phyloP scores from a whole-genome alignment of 2,329 filamentous ascomycete species.

The Arthroderma sp. region DNA sequence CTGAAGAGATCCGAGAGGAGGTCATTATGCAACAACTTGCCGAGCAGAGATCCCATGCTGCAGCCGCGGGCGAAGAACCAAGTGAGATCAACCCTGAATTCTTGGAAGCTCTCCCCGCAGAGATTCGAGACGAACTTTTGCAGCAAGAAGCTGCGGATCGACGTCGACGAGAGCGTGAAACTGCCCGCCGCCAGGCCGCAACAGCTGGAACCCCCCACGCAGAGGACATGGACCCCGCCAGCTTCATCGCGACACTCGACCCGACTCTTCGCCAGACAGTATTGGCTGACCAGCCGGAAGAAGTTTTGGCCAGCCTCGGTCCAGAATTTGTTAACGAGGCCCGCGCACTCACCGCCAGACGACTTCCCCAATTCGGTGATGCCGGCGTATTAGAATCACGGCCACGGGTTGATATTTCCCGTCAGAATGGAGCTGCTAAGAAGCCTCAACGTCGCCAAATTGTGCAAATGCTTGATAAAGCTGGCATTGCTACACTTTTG shows the following conservation, averaged over 20 bases:
- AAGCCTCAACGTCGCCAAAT: slow-evolving; percentile 67
- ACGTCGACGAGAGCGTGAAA: slow-evolving; percentile 74
- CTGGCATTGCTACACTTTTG: slow-evolving; percentile 86
- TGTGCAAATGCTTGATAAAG: slow-evolving; percentile 93
- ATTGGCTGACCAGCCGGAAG: slow-evolving; percentile 81
- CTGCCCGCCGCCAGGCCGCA: slow-evolving; percentile 55
- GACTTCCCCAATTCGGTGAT: slow-evolving; percentile 42
- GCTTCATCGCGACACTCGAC: slow-evolving; percentile 81
- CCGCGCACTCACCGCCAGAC: slow-evolving; percentile 51
- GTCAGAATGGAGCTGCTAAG: slow-evolving; percentile 36
- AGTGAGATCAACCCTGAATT: slow-evolving; percentile 73
- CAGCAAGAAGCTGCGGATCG: slow-evolving; percentile 83
- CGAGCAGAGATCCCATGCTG: slow-evolving; percentile 67
- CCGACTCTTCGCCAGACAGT: slow-evolving; percentile 74
- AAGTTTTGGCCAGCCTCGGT: slow-evolving; percentile 69
- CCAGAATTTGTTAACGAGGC: slow-evolving; percentile 79
- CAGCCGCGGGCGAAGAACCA: slow-evolving; percentile 51
- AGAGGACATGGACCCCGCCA: slow-evolving; percentile 82
- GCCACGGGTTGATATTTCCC: slow-evolving; percentile 11
- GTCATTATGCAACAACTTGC: slow-evolving; percentile 86
- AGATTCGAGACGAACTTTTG: slow-evolving; percentile 79
- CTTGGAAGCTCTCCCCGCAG: slow-evolving; percentile 77
- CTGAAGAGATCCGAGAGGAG: slow-evolving; percentile 89
- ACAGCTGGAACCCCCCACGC: slow-evolving; percentile 41
- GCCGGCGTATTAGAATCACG: slow-evolving; percentile 23